A percentile compares a stretch with the other conserved stretches of the same genome.
These are phyloP conservation scores for Vitis rotundifolia DNA, from an alignment of 164 flowering plant species.

Conservation along the genomic window DNA sequence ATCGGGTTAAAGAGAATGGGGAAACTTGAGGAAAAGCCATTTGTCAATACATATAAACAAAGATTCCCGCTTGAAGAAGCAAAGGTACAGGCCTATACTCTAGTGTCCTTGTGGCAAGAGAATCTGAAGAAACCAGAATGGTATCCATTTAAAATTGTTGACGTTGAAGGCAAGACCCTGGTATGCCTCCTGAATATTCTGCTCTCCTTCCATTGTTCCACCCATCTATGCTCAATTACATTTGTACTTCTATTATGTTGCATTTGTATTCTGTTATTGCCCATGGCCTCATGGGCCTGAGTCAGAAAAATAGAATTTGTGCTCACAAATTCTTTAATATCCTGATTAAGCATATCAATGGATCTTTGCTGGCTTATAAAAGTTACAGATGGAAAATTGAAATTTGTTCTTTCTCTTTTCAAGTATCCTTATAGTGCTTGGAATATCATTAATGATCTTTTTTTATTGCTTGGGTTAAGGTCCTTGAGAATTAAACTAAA, in stretches of 20 bases:
- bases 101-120: constrained; percentile 65
- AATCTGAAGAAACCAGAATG: constrained; percentile 45
- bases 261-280: no score
- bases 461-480: neutral
- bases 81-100: constrained; percentile 32
- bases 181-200: constrained; percentile 16
- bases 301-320: neutral
- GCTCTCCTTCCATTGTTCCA: neutral
- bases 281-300: neutral
- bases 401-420: neutral
- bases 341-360: no score
- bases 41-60: constrained; percentile 38
- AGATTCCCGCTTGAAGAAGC: constrained; percentile 42
- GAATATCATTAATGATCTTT: neutral
- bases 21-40: constrained; percentile 50
- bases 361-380: neutral
- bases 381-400: neutral
- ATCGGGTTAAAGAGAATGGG: constrained; percentile 69
- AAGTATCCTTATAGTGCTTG: neutral
- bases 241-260: no score
- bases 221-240: no score
- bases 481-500: neutral
- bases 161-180: constrained; percentile 23
- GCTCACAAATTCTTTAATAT: no score
- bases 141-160: constrained; percentile 52